Percentiles rank a stretch among this genome's conserved stretches.
These are phyloP conservation scores for Cercospora sp. DNA, from an alignment of 2,329 filamentous ascomycete genomes.

Conservation along the genomic window DNA sequence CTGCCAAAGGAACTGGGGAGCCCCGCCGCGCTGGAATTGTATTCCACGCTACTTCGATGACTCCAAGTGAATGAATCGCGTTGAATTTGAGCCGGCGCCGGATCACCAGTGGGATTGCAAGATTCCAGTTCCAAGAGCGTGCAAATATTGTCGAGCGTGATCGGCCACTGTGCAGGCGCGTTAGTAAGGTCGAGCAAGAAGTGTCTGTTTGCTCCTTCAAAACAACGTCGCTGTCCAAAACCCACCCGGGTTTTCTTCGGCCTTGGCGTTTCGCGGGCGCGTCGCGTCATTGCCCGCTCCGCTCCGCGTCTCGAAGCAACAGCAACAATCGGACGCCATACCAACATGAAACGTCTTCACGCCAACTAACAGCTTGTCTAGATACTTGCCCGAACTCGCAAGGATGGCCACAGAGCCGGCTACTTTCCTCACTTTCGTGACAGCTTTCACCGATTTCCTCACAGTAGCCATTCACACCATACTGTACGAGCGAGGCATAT, in stretches of 20 bases:
- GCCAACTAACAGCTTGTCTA: neutral
- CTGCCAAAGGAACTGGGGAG: neutral
- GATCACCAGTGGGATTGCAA: neutral
- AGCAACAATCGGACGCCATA: neutral
- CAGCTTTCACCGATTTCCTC: constrained; percentile 75
- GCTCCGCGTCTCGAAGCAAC: neutral
- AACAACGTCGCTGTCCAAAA: constrained; percentile 1
- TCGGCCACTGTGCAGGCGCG: neutral
- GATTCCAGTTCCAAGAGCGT: neutral
- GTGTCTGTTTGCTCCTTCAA: neutral
- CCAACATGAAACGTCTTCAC: constrained; percentile 4
- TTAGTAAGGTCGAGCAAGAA: neutral
- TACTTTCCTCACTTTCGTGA: constrained; percentile 59
- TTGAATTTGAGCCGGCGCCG: neutral
- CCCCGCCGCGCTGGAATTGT: constrained; percentile 1
- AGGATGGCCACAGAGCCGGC: constrained; percentile 30
- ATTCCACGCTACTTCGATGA: constrained; percentile 4
- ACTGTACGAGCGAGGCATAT: constrained; percentile 77
- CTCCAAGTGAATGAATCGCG: neutral
- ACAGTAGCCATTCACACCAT: constrained; percentile 82
- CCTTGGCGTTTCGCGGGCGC: neutral
- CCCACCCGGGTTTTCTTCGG: constrained; percentile 1
- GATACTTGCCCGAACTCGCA: neutral
- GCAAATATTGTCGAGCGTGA: neutral
- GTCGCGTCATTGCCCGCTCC: neutral